Conservation (phyloP, 140 eudicot species). For the Stevia rebaudiana region DNA sequence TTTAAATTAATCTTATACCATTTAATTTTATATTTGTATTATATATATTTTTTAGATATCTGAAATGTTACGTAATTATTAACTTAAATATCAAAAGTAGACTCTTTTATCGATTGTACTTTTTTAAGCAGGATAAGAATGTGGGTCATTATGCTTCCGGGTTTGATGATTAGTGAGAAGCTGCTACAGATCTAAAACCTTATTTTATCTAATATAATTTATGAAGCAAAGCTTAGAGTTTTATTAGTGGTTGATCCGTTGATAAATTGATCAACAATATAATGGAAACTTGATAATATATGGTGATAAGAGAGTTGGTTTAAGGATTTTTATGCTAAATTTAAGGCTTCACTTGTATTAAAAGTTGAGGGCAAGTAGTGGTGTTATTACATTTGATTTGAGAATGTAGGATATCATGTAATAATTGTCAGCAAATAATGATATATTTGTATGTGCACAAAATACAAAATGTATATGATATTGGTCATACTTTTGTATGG, state of each 20-base stretch:
- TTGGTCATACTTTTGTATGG: too few relatives aligned
- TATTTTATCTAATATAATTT: too few relatives aligned
- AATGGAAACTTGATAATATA: background rate
- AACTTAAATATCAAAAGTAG: background rate
- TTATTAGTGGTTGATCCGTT: conserved; percentile 17
- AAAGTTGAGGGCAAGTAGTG: conserved; percentile 4
- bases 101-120: background rate
- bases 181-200: conserved; percentile 25
- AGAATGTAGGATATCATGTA: too few relatives aligned
- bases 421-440: too few relatives aligned
- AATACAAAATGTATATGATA: too few relatives aligned
- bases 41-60: too few relatives aligned
- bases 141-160: conserved; percentile 37
- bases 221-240: conserved; percentile 11
- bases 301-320: conserved; percentile 6
- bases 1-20: background rate
- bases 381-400: too few relatives aligned
- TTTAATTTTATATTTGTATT: background rate
- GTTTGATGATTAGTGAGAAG: conserved; percentile 28
- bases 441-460: too few relatives aligned
- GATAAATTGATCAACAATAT: conserved; percentile 3
- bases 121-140: conserved; percentile 36
- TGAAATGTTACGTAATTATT: background rate
- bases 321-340: conserved; percentile 11
- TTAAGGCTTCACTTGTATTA: background rate